phyloP scores from a whole-genome alignment of 192 early-diverging fungal species.

The Paraglomus occultum region DNA sequence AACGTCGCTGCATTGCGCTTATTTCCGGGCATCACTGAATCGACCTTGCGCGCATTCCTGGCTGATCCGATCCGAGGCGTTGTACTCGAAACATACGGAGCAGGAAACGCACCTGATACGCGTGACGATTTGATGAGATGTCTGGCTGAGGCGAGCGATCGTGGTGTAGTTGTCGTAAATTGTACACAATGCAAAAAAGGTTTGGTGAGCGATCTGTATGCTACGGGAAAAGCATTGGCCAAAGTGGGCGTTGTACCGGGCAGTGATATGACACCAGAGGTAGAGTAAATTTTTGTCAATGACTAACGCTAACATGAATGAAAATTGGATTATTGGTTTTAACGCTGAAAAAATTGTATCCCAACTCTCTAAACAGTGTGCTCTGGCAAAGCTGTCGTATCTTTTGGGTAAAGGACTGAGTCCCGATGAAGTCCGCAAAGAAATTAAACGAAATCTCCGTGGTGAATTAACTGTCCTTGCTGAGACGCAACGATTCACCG shows the following conservation, averaged over 20 bases:
- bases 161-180: constrained; percentile 96
- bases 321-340: constrained; percentile 12
- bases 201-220: constrained; percentile 87
- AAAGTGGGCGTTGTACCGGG: constrained; percentile 81
- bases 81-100: constrained; percentile 95
- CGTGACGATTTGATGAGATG: constrained; percentile 81
- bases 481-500: constrained; percentile 64
- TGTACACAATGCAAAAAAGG: constrained; percentile 89
- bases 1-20: constrained; percentile 87
- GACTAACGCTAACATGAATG: too few species aligned
- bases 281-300: background rate
- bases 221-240: constrained; percentile 83
- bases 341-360: background rate
- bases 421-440: constrained; percentile 69
- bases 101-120: constrained; percentile 93
- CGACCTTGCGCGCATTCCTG: constrained; percentile 85
- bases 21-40: constrained; percentile 91
- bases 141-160: constrained; percentile 80
- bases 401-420: constrained; percentile 65
- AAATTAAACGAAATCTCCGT: constrained; percentile 83
- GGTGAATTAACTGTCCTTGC: constrained; percentile 86
- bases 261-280: constrained; percentile 92
- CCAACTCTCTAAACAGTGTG: constrained; percentile 60
- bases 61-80: constrained; percentile 84
- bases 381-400: constrained; percentile 93